Percentiles rank a stretch among this genome's conserved stretches.
These are phyloP conservation scores for Polygonum aviculare DNA, from an alignment of 148 eudicot species.

Conservation along the genomic window DNA sequence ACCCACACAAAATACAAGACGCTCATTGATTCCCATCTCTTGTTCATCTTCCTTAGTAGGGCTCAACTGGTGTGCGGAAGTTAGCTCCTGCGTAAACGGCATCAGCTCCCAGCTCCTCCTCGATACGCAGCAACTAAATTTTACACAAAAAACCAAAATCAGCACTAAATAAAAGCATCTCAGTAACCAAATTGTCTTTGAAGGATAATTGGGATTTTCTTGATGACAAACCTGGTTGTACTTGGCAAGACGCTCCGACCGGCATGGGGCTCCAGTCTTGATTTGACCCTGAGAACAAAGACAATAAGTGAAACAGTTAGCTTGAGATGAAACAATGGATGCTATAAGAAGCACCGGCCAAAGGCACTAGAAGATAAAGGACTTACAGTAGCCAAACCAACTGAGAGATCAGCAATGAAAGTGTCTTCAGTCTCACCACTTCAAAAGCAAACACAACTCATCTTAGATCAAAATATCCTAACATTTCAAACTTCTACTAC, in stretches of 20 bases:
- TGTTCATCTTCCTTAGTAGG: slow-evolving; percentile 39
- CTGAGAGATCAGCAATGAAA: slow-evolving; percentile 96
- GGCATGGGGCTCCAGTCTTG: slow-evolving; percentile 83
- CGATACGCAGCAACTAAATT: slow-evolving; percentile 69
- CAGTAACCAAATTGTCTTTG: not conserved
- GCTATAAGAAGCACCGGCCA: not conserved
- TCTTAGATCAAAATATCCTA: not conserved
- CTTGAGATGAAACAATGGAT: not conserved
- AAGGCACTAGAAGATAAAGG: not conserved
- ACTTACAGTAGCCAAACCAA: slow-evolving; percentile 91
- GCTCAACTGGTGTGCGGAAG: slow-evolving; percentile 85
- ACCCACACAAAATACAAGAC: not conserved
- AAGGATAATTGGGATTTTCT: not conserved
- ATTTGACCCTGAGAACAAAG: slow-evolving; percentile 52
- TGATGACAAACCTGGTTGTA: slow-evolving; percentile 66
- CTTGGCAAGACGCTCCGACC: slow-evolving; percentile 78
- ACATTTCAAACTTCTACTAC: not conserved
- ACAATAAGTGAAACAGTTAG: not conserved
- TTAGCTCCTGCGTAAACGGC: slow-evolving; percentile 86
- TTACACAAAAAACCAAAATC: not conserved
- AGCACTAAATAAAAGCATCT: not conserved
- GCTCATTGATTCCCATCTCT: not conserved
- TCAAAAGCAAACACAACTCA: slow-evolving; percentile 10
- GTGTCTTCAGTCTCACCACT: slow-evolving; percentile 99
- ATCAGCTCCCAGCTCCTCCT: slow-evolving; percentile 94